Evolutionary conservation across 2,329 filamentous ascomycete species (phyloP).

Genomic region (Colletotrichum camelliae): DNA sequence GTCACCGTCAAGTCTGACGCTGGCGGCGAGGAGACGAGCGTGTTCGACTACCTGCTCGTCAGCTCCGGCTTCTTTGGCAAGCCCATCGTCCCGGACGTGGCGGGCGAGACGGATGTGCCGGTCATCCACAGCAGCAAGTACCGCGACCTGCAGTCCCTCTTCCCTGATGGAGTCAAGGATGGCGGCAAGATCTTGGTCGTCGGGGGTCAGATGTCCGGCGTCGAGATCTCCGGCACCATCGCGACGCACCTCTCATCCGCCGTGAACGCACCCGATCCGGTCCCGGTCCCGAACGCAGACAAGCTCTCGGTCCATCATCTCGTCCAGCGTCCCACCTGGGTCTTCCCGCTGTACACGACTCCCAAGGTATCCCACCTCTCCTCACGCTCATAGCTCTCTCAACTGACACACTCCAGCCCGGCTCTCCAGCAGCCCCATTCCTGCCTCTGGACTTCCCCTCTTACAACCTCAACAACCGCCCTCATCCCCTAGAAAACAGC

Average conservation of each 20-base stretch:
- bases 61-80: constrained; percentile 79
- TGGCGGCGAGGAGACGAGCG: constrained; percentile 45
- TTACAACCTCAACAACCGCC: constrained; percentile 71
- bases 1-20: constrained; percentile 40
- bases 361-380: constrained; percentile 45
- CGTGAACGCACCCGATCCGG: constrained; percentile 54
- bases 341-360: constrained; percentile 65
- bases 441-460: constrained; percentile 75
- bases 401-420: constrained; percentile 43
- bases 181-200: constrained; percentile 73
- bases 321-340: constrained; percentile 73
- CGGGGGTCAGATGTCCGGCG: constrained; percentile 83
- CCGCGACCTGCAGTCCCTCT: constrained; percentile 55
- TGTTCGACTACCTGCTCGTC: constrained; percentile 75
- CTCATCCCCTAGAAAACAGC: constrained; percentile 62
- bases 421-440: constrained; percentile 61
- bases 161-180: constrained; percentile 39
- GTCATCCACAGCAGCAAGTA: constrained; percentile 74
- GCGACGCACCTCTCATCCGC: constrained; percentile 74
- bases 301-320: constrained; percentile 71
- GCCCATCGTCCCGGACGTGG: constrained; percentile 55
- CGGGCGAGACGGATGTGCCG: constrained; percentile 42
- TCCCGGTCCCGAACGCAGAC: constrained; percentile 44
- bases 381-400: neutral
- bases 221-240: constrained; percentile 77